A percentile compares a stretch with the other conserved stretches of the same genome.
Conservation (phyloP, 1,284 basidiomycete species). For the Coniferiporia weirii region DNA sequence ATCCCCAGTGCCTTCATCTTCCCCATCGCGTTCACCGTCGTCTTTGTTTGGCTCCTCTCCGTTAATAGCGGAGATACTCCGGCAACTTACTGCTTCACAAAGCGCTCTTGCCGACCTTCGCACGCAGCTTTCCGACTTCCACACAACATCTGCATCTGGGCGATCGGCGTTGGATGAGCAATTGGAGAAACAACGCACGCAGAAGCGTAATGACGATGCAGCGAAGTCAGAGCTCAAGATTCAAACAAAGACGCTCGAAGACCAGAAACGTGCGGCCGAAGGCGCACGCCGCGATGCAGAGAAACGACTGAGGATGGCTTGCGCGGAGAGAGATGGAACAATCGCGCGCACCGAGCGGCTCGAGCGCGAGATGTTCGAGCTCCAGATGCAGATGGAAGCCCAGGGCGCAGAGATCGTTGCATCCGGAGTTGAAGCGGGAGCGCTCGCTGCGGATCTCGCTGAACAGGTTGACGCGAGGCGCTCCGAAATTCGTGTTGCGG, state of each 20-base stretch:
- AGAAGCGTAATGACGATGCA: constrained; percentile 81
- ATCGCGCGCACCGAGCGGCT: constrained; percentile 61
- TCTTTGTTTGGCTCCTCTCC: constrained; percentile 62
- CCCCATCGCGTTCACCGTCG: constrained; percentile 30
- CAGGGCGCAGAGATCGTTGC: constrained; percentile 50
- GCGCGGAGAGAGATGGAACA: constrained; percentile 60
- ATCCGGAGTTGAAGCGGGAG: constrained; percentile 37
- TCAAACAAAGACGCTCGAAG: constrained; percentile 81
- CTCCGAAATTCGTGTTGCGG: constrained; percentile 65
- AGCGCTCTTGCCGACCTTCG: constrained; percentile 66
- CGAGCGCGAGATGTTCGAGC: constrained; percentile 59
- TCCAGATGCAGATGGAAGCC: constrained; percentile 49
- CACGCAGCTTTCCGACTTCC: constrained; percentile 70
- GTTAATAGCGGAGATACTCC: constrained; percentile 67
- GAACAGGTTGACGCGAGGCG: constrained; percentile 54
- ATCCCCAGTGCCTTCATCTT: neutral
- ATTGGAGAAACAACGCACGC: constrained; percentile 67
- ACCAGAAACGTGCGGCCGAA: constrained; percentile 82
- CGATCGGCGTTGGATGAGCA: constrained; percentile 66
- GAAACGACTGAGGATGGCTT: constrained; percentile 73
- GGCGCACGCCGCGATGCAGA: constrained; percentile 77
- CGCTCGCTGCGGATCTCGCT: constrained; percentile 41
- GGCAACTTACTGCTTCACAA: constrained; percentile 70
- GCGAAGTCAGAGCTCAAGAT: constrained; percentile 74
- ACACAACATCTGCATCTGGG: constrained; percentile 54